These are phyloP conservation scores for Curvularia spicifera DNA, from an alignment of 2,329 filamentous ascomycete genomes.

Conservation along the genomic window DNA sequence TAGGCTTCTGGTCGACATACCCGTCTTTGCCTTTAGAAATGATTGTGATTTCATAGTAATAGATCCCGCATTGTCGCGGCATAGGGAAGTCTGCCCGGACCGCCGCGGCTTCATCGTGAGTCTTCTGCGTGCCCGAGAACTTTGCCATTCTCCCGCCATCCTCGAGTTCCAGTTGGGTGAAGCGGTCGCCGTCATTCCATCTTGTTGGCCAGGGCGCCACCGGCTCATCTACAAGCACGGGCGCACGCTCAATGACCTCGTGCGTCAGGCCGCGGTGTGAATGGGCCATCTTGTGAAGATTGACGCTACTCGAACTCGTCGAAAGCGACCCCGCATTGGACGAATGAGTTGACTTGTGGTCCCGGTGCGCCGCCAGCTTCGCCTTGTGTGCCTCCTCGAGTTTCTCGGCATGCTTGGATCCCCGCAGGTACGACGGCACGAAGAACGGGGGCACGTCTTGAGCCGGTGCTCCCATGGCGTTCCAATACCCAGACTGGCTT, in stretches of 20 bases:
- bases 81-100: constrained; percentile 86
- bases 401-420: constrained; percentile 77
- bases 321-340: constrained; percentile 57
- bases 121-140: constrained; percentile 62
- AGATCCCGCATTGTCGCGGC: constrained; percentile 88
- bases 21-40: constrained; percentile 71
- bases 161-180: constrained; percentile 73
- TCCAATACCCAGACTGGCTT: constrained; percentile 53
- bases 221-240: constrained; percentile 64
- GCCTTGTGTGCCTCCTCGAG: constrained; percentile 73
- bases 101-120: constrained; percentile 76
- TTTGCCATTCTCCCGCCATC: constrained; percentile 75
- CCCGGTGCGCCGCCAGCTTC: constrained; percentile 59
- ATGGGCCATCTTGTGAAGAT: constrained; percentile 66
- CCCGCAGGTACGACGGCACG: constrained; percentile 80
- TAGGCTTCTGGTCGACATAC: constrained; percentile 55
- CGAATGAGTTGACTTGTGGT: constrained; percentile 52
- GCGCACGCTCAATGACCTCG: constrained; percentile 80
- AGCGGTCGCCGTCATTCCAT: constrained; percentile 84
- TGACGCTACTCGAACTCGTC: constrained; percentile 64
- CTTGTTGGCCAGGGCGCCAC: constrained; percentile 76
- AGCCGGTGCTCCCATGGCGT: constrained; percentile 31
- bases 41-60: constrained; percentile 84
- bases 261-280: constrained; percentile 80
- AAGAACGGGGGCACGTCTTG: constrained; percentile 66